Conservation (phyloP, 805 yeast genomes). For the Naumovozyma castellii region DNA sequence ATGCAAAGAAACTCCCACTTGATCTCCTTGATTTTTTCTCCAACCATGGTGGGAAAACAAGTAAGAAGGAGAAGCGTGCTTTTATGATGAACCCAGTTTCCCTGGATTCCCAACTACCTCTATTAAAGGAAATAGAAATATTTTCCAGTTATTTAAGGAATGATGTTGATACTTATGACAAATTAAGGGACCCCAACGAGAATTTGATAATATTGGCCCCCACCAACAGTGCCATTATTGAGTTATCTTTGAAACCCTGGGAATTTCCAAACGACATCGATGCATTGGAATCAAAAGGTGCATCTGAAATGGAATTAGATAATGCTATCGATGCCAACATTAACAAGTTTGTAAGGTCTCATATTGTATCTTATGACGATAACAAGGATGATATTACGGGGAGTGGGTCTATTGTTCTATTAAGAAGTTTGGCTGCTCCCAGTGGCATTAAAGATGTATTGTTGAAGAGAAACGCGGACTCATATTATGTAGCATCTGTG, state of each 20-base stretch:
- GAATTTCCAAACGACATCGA: constrained; percentile 53
- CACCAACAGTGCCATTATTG: constrained; percentile 47
- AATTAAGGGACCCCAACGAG: constrained; percentile 37
- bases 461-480: constrained; percentile 26
- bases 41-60: background rate
- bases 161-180: constrained; percentile 38
- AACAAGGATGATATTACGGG: constrained; percentile 4
- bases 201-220: constrained; percentile 62
- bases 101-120: constrained; percentile 26
- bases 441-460: constrained; percentile 30
- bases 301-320: constrained; percentile 38
- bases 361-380: constrained; percentile 36
- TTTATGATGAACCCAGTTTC: constrained; percentile 4
- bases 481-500: constrained; percentile 28
- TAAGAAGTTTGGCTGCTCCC: constrained; percentile 16
- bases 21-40: background rate
- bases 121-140: constrained; percentile 40
- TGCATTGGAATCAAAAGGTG: constrained; percentile 14
- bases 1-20: background rate
- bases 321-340: constrained; percentile 42
- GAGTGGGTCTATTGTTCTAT: constrained; percentile 4
- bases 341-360: constrained; percentile 51
- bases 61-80: background rate
- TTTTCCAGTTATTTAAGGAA: constrained; percentile 68
- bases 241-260: constrained; percentile 62